Base-by-base conservation (phyloP, 2,329 filamentous ascomycete genomes). In the Cladosporium sp. region DNA sequence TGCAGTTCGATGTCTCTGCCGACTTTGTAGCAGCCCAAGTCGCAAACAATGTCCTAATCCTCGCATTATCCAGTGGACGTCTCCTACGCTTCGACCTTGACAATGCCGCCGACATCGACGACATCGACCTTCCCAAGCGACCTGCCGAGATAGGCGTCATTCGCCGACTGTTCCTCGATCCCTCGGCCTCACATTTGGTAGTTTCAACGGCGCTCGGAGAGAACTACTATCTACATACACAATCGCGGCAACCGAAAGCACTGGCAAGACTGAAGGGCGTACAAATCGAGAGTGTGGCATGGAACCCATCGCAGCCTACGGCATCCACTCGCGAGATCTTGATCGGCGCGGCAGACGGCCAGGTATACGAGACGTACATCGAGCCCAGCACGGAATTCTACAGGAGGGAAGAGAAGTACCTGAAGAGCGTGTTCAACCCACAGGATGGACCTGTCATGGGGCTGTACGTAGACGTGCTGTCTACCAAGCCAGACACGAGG, bases 21-120 rank as follows among this genome's bases (percentile, higher is more conserved):
- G 92, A 97, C 79, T 98, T 99, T 76, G 95, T 97, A 57, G 93
- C 95, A 21, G 93, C 93, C 48, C 93, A 97, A 79, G 94, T 98
- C 64, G 93, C 94, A 69, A 98, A 99, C 79, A 97, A 99, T 82
- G 93, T 98, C 67, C 86, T 99, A 65, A 89, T 98, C 25, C 84
- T 99, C 60, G 95, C 95, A 48, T 85, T 99, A 43, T 94, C 93
- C 5, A 97, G 94, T 66, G 92, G 93, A 59, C 90, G 94, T 72
- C 95, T 99, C 69, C 82, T 99, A 66, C 88, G 95, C 67, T 99
- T 99, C 77, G 95, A 98, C 77, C 82, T 98, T 60, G 93, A 97
- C 78, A 91, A 90, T 74, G 91, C 95, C 6, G 92, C 93, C 75
- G 95, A 99, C 78, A 97, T 99, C 74, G 95, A 99, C 80, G 94